These are phyloP conservation scores for Heliophila coronopifolia DNA, from an alignment of 441 rosid species.

Conservation along the genomic window DNA sequence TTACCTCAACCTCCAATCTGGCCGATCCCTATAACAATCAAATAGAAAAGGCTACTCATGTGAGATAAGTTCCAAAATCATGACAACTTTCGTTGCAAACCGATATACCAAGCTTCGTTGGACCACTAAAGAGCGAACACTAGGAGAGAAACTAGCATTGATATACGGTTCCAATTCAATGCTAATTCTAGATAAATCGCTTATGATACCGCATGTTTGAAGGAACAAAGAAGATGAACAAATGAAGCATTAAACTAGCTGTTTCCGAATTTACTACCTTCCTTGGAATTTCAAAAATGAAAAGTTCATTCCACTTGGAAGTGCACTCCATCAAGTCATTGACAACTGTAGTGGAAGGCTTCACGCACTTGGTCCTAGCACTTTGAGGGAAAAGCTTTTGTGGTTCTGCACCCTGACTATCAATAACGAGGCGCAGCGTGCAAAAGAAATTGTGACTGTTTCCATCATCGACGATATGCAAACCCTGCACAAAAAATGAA, in stretches of 20 bases:
- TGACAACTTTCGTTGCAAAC: slow-evolving; percentile 1
- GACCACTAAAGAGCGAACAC: slow-evolving; percentile 2
- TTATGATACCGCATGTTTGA: not conserved
- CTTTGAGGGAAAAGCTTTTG: slow-evolving; percentile 96
- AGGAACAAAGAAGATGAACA: slow-evolving; percentile 14
- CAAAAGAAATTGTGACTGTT: slow-evolving; percentile 86
- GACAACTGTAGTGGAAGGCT: slow-evolving; percentile 47
- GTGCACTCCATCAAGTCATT: slow-evolving; percentile 39
- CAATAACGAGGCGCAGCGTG: slow-evolving; percentile 79
- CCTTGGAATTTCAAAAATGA: slow-evolving; percentile 91
- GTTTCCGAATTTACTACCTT: slow-evolving; percentile 42
- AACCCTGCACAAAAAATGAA: slow-evolving; percentile 46
- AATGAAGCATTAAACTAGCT: slow-evolving; percentile 3
- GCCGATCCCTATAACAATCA: slow-evolving; percentile 56
- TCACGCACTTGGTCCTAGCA: slow-evolving; percentile 96
- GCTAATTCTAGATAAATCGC: slow-evolving; percentile 8
- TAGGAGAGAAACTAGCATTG: slow-evolving; percentile 7
- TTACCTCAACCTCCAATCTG: slow-evolving; percentile 94
- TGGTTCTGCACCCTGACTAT: slow-evolving; percentile 74
- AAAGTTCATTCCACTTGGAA: slow-evolving; percentile 93
- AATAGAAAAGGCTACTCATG: slow-evolving; percentile 6
- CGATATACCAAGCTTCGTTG: slow-evolving; percentile 6
- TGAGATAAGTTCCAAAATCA: slow-evolving; percentile 15
- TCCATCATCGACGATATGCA: slow-evolving; percentile 82
- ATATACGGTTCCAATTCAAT: slow-evolving; percentile 4